Base-by-base conservation (phyloP, 2,329 filamentous ascomycete species). In the Colletotrichum cereale region DNA sequence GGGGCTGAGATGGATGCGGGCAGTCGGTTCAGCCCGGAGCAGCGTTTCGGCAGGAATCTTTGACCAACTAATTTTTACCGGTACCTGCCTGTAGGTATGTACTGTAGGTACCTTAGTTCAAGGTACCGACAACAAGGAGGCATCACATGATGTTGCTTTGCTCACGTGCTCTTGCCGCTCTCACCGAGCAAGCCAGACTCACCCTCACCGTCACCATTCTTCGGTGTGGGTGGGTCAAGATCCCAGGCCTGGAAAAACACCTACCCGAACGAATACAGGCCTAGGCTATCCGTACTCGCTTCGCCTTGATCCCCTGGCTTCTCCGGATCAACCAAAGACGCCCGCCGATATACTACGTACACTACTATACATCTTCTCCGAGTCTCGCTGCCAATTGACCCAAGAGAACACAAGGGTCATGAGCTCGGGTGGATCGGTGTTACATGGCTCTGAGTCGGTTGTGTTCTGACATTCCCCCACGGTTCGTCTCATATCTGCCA, bases 401-500 rank as follows among this genome's bases (percentile, higher is more conserved):
- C 69, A 64, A 55, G 36, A 21, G 52, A 58, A 47, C 24, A n/a
- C 4, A 3, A 18, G n/a, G 24, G 24, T 42, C 47, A 53, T 48
- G 64, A 63, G 64, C 44, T n/a, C 11, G n/a, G 18, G 64, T 68
- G 68, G 68, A 63, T 29, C 68, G 42, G 24, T 21, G 52, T 68
- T 38, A 31, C 52, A 71, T 71, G 29, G n/a, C 18, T 42, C 12
- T 21, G 40, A 21, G 40, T 42, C 6, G 40, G 47, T 40, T 52
- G 53, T n/a, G 21, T 38, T 36, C 26, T 60, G 36, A 40, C 47
- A 48, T 60, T 60, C 34, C 18, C 38, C 44, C n/a, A 10, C 66
- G 31, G 69, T 69, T 69, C 65, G 56, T 72, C 69, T 69, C 69
- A 47, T 72, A 47, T 64, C 60, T 68, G 24, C 66, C 18, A 12